Evolutionary conservation across 352 stramenopile genomes (phyloP).

Genomic region (Pythium scleroteichum): DNA sequence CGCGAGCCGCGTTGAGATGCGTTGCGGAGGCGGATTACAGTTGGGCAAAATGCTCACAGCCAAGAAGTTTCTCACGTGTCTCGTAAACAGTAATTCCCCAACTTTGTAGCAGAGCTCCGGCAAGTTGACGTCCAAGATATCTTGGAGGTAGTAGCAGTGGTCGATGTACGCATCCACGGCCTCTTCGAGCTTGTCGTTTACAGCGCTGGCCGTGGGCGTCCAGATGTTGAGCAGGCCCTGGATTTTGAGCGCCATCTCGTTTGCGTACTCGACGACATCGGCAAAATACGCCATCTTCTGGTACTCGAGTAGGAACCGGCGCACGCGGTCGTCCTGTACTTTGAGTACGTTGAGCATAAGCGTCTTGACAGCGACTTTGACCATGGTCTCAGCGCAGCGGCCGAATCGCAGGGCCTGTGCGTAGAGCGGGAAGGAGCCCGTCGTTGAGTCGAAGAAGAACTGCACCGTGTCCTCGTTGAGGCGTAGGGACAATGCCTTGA

Average conservation of each 20-base stretch:
- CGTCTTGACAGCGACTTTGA: conserved; percentile 87
- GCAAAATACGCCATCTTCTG: conserved; percentile 80
- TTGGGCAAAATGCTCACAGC: conserved; percentile 75
- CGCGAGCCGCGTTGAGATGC: conserved; percentile 74
- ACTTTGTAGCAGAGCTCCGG: conserved; percentile 83
- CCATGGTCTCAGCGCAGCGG: conserved; percentile 77
- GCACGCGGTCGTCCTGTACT: conserved; percentile 75
- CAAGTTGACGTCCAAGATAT: conserved; percentile 81
- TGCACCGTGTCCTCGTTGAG: conserved; percentile 90
- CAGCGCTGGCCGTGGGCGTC: conserved; percentile 30
- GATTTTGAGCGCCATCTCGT: conserved; percentile 74
- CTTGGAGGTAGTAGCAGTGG: conserved; percentile 85
- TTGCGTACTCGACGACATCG: conserved; percentile 75
- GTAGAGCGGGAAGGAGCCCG: conserved; percentile 69
- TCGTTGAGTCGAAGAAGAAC: conserved; percentile 81
- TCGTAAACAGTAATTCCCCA: conserved; percentile 67
- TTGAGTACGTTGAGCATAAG: conserved; percentile 85
- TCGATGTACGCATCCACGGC: conserved; percentile 81
- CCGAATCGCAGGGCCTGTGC: conserved; percentile 69
- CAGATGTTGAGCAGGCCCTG: conserved; percentile 74
- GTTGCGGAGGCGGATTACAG: conserved; percentile 67
- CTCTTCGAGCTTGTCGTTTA: conserved; percentile 79
- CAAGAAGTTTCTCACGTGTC: conserved; percentile 69
- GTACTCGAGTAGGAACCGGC: conserved; percentile 71
- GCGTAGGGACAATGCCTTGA: conserved; percentile 84